A percentile compares a stretch with the other conserved stretches of the same genome.
Evolutionary conservation across 768 basidiomycete genomes (phyloP).

Genomic region (Lentinus tigrinus): DNA sequence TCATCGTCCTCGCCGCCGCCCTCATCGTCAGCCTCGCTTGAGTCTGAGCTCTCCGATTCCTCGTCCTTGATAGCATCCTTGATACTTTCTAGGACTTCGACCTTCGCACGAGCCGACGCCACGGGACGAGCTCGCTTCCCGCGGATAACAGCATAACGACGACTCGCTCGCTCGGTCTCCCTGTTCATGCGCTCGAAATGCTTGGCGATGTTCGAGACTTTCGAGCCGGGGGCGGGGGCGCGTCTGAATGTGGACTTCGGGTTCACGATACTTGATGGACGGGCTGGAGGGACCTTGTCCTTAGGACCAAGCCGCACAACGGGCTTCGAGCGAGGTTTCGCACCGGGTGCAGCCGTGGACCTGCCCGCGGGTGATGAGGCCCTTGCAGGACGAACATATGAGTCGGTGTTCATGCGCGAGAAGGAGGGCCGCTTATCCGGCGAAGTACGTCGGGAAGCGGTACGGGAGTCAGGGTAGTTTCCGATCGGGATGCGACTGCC

Average conservation of each 20-base stretch:
- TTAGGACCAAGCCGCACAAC: conserved; percentile 33
- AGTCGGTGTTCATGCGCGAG: conserved; percentile 24
- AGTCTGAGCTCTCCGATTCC: conserved; percentile 63
- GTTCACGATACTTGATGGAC: conserved; percentile 41
- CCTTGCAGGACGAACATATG: conserved; percentile 14
- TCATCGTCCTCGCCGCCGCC: conserved; percentile 58
- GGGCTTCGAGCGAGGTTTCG: conserved; percentile 38
- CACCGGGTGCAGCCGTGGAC: conserved; percentile 25
- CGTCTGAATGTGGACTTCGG: conserved; percentile 57
- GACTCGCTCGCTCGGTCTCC: conserved; percentile 72
- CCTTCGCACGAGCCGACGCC: conserved; percentile 81
- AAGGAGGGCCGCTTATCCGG: conserved; percentile 61
- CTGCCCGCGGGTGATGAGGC: conserved; percentile 44
- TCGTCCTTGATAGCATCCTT: conserved; percentile 89
- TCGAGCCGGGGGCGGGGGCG: conserved; percentile 50
- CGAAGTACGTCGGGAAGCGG: conserved; percentile 63
- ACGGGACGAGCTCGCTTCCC: conserved; percentile 89
- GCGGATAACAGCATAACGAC: conserved; percentile 82
- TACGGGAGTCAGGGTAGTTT: conserved; percentile 52
- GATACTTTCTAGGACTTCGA: conserved; percentile 85
- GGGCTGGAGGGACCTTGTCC: conserved; percentile 38
- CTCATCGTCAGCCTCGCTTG: conserved; percentile 66
- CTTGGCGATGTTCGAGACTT: conserved; percentile 85
- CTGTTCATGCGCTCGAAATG: conserved; percentile 86
- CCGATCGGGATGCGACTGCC: conserved; percentile 50